These are phyloP conservation scores for Nannizziopsis arthrosporioides DNA, from an alignment of 2,329 filamentous ascomycete species.

Conservation along the genomic window DNA sequence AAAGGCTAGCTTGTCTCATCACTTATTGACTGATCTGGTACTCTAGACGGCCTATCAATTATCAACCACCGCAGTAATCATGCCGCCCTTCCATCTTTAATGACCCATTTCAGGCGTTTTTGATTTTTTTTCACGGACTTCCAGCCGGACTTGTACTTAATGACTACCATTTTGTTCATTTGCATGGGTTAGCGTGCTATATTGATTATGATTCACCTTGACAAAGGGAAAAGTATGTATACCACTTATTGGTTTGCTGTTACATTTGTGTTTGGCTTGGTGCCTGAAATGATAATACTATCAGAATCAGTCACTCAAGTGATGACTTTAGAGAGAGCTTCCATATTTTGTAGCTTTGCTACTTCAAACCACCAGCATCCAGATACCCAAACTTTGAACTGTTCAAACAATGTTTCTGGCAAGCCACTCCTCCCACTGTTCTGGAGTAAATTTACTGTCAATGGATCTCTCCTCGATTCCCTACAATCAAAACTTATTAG, in stretches of 20 bases:
- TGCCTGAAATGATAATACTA: too few relatives aligned
- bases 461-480: constrained; percentile 67
- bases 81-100: neutral
- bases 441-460: constrained; percentile 62
- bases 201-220: constrained; percentile 2
- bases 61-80: constrained; percentile 51
- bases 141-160: neutral
- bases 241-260: constrained; percentile 12
- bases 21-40: constrained; percentile 19
- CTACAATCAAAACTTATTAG: constrained; percentile 21
- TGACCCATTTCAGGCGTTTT: constrained; percentile 12
- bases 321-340: too few relatives aligned
- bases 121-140: constrained; percentile 4
- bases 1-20: constrained; percentile 13
- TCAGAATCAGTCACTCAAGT: too few relatives aligned
- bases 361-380: neutral
- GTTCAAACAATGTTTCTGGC: constrained; percentile 48
- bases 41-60: constrained; percentile 67
- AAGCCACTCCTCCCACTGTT: constrained; percentile 81
- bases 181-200: constrained; percentile 8
- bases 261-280: constrained; percentile 7
- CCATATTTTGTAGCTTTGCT: too few relatives aligned
- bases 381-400: neutral
- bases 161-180: constrained; percentile 5
- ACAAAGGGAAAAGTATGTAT: constrained; percentile 9